phyloP scores from a whole-genome alignment of 2,329 filamentous ascomycete genomes.

The Venturia carpophila region DNA sequence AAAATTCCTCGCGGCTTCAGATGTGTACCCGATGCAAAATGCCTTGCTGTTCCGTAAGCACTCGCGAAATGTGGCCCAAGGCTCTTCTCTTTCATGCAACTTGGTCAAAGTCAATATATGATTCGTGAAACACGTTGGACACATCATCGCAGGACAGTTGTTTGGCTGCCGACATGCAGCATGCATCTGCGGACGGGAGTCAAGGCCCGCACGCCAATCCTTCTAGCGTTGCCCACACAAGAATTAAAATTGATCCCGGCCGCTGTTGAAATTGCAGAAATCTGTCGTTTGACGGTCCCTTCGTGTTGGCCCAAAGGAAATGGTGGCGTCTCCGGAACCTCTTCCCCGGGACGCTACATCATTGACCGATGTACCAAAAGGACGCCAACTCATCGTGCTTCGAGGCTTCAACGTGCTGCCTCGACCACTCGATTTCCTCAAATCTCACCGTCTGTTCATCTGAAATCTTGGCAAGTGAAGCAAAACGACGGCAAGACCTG shows the following conservation, averaged over 20 bases:
- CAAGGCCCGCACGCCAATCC: conserved; percentile 10
- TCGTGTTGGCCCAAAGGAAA: not conserved
- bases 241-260: conserved; percentile 12
- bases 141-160: conserved; percentile 9
- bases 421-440: not conserved
- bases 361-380: not conserved
- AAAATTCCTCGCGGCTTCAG: conserved; percentile 4
- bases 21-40: not conserved
- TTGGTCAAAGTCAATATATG: conserved; percentile 8
- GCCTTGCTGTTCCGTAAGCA: conserved; percentile 6
- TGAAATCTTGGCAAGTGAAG: conserved; percentile 15
- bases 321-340: not conserved
- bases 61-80: conserved; percentile 12
- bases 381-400: conserved; percentile 14
- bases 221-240: conserved; percentile 12
- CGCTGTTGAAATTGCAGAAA: conserved; percentile 9
- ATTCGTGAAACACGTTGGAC: conserved; percentile 13
- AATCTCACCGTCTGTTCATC: conserved; percentile 5
- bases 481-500: conserved; percentile 11
- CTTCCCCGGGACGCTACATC: conserved; percentile 6
- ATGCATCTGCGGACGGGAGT: conserved; percentile 13
- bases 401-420: conserved; percentile 8
- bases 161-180: conserved; percentile 10
- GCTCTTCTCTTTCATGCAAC: conserved; percentile 13
- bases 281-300: conserved; percentile 1